A percentile compares a stretch with the other conserved stretches of the same genome.
phyloP scores from a whole-genome alignment of 73 alveolate genomes.

The Paramecium sonneborni region DNA sequence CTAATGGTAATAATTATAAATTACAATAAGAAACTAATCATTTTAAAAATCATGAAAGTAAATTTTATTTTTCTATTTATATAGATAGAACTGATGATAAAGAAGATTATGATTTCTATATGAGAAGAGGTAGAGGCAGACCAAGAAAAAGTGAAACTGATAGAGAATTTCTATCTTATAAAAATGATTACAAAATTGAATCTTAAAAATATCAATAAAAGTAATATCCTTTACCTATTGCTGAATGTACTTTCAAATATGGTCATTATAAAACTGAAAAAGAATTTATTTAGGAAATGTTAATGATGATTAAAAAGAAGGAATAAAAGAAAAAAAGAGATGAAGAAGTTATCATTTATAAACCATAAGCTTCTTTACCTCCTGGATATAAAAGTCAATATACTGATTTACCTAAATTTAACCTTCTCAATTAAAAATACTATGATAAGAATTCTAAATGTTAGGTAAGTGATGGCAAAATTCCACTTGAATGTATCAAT shows the following conservation, averaged over 20 bases:
- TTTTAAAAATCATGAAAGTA: not conserved
- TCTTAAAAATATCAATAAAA: not conserved
- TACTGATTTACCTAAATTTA: not conserved
- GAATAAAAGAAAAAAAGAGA: not conserved
- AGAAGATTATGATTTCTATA: not conserved
- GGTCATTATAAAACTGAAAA: not conserved
- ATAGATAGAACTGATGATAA: not conserved
- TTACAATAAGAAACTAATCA: not conserved
- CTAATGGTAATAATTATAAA: not conserved
- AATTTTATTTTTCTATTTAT: not conserved
- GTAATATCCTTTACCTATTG: not conserved
- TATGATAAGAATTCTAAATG: not conserved
- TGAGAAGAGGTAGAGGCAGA: slow-evolving; percentile 33
- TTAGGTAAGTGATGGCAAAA: not conserved
- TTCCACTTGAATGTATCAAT: not conserved
- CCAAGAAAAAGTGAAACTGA: slow-evolving; percentile 15
- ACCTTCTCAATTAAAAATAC: not conserved
- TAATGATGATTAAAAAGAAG: not conserved
- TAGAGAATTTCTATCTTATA: not conserved
- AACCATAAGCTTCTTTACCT: not conserved
- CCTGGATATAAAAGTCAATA: not conserved
- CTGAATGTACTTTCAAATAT: not conserved
- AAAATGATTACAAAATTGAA: not conserved
- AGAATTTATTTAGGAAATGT: not conserved
- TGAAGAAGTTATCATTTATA: not conserved